Evolutionary conservation across 257 asterid genomes (phyloP).

Genomic region (Plantago elongata): DNA sequence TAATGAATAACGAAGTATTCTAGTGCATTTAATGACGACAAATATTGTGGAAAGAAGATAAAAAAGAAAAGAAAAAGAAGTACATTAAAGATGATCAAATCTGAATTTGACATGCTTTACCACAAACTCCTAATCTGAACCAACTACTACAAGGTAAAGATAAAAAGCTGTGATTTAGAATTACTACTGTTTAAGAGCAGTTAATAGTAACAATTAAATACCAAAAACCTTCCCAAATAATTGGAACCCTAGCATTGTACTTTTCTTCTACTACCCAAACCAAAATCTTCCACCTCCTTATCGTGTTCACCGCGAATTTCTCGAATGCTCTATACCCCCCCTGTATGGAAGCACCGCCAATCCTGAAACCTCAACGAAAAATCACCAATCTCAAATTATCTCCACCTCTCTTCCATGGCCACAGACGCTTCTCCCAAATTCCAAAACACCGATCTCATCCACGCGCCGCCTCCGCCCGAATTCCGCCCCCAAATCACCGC

Average conservation of each 20-base stretch:
- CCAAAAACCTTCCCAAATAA: neutral
- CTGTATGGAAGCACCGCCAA: conserved; percentile 19
- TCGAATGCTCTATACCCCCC: conserved; percentile 7
- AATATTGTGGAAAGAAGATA: too few species aligned
- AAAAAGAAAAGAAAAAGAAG: too few species aligned
- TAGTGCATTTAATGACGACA: too few species aligned
- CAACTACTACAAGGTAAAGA: too few species aligned
- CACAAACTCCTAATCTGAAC: too few species aligned
- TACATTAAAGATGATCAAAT: too few species aligned
- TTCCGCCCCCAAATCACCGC: conserved; percentile 34
- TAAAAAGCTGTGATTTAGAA: neutral
- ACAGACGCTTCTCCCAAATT: conserved; percentile 67
- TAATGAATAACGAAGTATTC: too few species aligned
- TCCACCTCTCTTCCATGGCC: conserved; percentile 41
- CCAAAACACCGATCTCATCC: conserved; percentile 54
- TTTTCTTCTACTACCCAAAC: neutral
- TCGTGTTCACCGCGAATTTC: neutral
- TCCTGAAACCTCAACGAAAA: neutral
- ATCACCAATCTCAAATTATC: too few species aligned
- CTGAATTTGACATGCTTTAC: too few species aligned
- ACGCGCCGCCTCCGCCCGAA: conserved; percentile 36
- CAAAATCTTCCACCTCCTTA: neutral
- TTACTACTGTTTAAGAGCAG: too few species aligned
- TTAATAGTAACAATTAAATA: too few species aligned
- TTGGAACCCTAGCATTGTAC: conserved; percentile 2